Evolutionary conservation across 352 stramenopile species (phyloP).

Genomic region (Plasmopara muralis): DNA sequence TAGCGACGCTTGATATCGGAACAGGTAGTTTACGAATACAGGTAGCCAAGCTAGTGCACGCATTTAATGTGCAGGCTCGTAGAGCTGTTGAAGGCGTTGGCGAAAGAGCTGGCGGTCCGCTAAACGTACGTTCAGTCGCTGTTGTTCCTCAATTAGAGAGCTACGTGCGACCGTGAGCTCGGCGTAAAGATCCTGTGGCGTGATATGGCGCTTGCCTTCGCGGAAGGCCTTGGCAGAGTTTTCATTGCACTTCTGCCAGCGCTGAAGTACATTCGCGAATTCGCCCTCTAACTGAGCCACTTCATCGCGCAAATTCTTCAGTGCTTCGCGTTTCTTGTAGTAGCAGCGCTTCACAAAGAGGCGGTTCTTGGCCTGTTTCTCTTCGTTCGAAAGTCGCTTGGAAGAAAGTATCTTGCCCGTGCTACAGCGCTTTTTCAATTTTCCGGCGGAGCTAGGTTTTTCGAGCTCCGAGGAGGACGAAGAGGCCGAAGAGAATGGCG

Average conservation of each 20-base stretch:
- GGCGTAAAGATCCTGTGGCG: conserved; percentile 31
- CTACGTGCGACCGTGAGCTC: conserved; percentile 35
- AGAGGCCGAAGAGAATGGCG: conserved; percentile 18
- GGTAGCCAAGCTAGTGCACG: not conserved
- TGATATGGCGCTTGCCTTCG: conserved; percentile 26
- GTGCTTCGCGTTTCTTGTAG: conserved; percentile 65
- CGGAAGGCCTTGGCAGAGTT: conserved; percentile 23
- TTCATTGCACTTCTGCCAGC: conserved; percentile 29
- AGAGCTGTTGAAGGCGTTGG: conserved; percentile 37
- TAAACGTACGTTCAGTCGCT: conserved; percentile 32
- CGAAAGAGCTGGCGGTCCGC: conserved; percentile 38
- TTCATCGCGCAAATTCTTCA: conserved; percentile 36
- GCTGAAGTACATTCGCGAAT: conserved; percentile 27
- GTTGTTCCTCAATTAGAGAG: conserved; percentile 37
- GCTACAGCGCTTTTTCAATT: conserved; percentile 26
- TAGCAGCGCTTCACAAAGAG: conserved; percentile 75
- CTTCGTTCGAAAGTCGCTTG: conserved; percentile 38
- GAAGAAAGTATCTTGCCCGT: conserved; percentile 18
- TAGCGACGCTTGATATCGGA: conserved; percentile 13
- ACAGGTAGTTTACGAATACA: conserved; percentile 8
- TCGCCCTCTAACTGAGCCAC: conserved; percentile 31
- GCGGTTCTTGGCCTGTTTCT: conserved; percentile 59
- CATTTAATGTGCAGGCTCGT: conserved; percentile 31
- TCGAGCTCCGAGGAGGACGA: conserved; percentile 17
- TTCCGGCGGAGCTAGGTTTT: conserved; percentile 16